phyloP scores from a whole-genome alignment of 768 basidiomycete species.

The Astraeus odoratus region DNA sequence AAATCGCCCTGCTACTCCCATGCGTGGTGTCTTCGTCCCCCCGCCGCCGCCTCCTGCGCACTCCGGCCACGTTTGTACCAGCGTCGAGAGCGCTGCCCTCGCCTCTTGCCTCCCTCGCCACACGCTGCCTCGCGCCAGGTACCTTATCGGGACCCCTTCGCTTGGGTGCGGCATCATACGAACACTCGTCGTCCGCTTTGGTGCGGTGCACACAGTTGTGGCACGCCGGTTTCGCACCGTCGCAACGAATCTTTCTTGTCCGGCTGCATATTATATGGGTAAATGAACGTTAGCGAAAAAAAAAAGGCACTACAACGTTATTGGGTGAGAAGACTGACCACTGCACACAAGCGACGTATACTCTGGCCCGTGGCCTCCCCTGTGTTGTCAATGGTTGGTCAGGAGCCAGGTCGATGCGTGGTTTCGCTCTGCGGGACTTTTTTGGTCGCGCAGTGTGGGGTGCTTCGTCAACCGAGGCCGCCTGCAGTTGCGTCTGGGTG shows the following conservation, averaged over 20 bases:
- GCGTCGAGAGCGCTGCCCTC: constrained; percentile 26
- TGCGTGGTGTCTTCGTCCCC: neutral
- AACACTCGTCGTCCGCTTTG: constrained; percentile 41
- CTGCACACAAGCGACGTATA: constrained; percentile 74
- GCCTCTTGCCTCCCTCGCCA: constrained; percentile 34
- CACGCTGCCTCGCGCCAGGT: constrained; percentile 73
- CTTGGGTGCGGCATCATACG: constrained; percentile 66
- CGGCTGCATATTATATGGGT: constrained; percentile 40
- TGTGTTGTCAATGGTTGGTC: constrained; percentile 78
- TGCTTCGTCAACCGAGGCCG: neutral
- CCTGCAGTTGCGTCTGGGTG: neutral
- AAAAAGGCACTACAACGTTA: neutral
- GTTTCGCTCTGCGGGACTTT: constrained; percentile 48
- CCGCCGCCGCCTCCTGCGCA: neutral
- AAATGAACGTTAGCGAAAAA: constrained; percentile 5
- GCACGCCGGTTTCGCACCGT: constrained; percentile 72
- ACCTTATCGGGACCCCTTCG: constrained; percentile 75
- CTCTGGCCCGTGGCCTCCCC: constrained; percentile 67
- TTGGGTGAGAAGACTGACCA: constrained; percentile 40
- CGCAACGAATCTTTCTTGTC: constrained; percentile 73
- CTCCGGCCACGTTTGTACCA: constrained; percentile 3
- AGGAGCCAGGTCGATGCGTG: constrained; percentile 59
- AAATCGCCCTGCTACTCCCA: constrained; percentile 1
- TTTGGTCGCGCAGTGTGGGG: constrained; percentile 5
- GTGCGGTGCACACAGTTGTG: constrained; percentile 61